Percentiles rank a stretch among this genome's conserved stretches.
phyloP scores from a whole-genome alignment of 352 stramenopile genomes.

The Sclerospora graminicola region DNA sequence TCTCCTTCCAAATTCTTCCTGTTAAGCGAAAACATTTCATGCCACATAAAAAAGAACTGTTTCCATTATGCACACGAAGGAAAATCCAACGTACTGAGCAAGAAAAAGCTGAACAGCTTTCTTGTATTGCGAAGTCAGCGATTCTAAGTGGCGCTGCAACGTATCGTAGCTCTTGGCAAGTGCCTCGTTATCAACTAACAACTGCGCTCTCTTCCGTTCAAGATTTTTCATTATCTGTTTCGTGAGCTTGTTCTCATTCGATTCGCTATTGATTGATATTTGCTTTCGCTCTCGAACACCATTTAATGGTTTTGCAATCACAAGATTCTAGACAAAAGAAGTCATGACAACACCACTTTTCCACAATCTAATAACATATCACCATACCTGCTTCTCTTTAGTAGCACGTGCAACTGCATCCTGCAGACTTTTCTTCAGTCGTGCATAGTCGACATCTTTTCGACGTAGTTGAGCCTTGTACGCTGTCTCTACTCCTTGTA shows the following conservation, averaged over 20 bases:
- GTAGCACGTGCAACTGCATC: conserved; percentile 31
- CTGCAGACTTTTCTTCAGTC: conserved; percentile 61
- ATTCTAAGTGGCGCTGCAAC: conserved; percentile 49
- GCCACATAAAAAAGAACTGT: not conserved
- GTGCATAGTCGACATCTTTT: conserved; percentile 70
- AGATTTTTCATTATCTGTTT: conserved; percentile 55
- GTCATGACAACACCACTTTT: not conserved
- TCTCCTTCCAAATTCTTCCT: conserved; percentile 35
- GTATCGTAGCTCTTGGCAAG: conserved; percentile 42
- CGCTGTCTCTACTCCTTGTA: conserved; percentile 65
- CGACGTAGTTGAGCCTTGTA: conserved; percentile 64
- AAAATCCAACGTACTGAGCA: conserved; percentile 35
- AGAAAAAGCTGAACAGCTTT: conserved; percentile 63
- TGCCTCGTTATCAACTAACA: conserved; percentile 58
- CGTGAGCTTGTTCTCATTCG: conserved; percentile 47
- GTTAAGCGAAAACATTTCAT: not conserved
- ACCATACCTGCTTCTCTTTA: conserved; percentile 48
- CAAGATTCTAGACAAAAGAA: conserved; percentile 25
- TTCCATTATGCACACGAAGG: not conserved
- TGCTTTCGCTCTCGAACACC: conserved; percentile 25
- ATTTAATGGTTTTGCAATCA: conserved; percentile 36
- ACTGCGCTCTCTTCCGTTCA: conserved; percentile 46
- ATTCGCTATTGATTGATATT: conserved; percentile 20
- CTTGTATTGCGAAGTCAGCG: conserved; percentile 61
- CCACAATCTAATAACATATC: not conserved